These are phyloP conservation scores for Solanum gracilifrons DNA, from an alignment of 257 asterid genomes.

Conservation along the genomic window DNA sequence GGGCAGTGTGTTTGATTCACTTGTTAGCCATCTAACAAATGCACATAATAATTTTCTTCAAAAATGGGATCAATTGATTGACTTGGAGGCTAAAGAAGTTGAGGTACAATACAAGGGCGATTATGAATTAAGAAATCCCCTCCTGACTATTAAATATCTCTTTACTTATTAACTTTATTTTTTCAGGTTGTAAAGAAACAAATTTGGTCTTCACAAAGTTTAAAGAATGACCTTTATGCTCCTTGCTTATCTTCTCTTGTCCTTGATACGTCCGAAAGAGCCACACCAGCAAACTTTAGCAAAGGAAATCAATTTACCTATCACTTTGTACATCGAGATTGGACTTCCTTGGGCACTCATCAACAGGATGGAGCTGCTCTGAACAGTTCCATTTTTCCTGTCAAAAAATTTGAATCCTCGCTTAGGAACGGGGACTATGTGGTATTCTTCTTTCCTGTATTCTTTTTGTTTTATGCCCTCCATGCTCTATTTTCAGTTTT, in stretches of 20 bases:
- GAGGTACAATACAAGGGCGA: slow-evolving; percentile 41
- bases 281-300: slow-evolving; percentile 13
- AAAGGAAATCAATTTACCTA: slow-evolving; percentile 48
- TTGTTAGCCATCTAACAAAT: slow-evolving; percentile 62
- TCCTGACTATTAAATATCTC: not conserved
- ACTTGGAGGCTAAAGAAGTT: slow-evolving; percentile 74
- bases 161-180: not conserved
- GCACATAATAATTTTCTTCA: slow-evolving; percentile 58
- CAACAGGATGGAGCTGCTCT: slow-evolving; percentile 21
- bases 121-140: not conserved
- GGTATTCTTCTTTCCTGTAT: slow-evolving; percentile 33
- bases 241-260: slow-evolving; percentile 42
- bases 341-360: slow-evolving; percentile 13
- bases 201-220: slow-evolving; percentile 43
- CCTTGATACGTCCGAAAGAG: slow-evolving; percentile 46
- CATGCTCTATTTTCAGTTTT: not conserved
- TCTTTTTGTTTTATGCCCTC: slow-evolving; percentile 4
- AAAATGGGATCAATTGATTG: slow-evolving; percentile 85
- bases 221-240: slow-evolving; percentile 28
- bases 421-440: slow-evolving; percentile 81
- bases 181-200: slow-evolving; percentile 57
- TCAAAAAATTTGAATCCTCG: slow-evolving; percentile 19
- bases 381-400: slow-evolving; percentile 25
- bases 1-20: slow-evolving; percentile 60
- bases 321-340: slow-evolving; percentile 45